Base-by-base conservation (phyloP, 768 basidiomycete species). In the Nevesoporus exiguus region DNA sequence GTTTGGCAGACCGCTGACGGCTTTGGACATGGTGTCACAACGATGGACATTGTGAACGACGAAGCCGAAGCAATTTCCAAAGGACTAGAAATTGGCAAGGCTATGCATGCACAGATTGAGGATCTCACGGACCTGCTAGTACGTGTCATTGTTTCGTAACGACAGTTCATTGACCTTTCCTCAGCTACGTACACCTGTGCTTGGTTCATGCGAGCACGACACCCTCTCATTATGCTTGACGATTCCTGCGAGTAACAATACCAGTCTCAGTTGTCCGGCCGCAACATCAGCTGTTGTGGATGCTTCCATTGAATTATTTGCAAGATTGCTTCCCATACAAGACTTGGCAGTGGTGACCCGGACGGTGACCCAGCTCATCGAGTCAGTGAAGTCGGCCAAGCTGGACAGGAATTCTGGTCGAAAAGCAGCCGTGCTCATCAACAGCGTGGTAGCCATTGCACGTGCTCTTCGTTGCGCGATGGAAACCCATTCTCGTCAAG, bases 21-120 rank as follows among this genome's bases (percentile, higher is more conserved):
- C 6, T 96, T 93, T 71, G 95, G 85, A 0, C 94, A 92, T 71
- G 96, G 96, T 0, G 85, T 97, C 2, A 91, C 92, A 3, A 87
- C 80, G 40, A 73, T 85, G 21, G 80, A 84, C 44, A 69, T 83
- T 21, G 66, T 71, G 13, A 77, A 82, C 45, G 76, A 80, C 49
- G 72, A 76, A 37, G 62, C 65, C 7, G 73, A 73, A 34, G 61
- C 47, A 13, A 34, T 60, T 21, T 58, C 61, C 29, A 53, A 52
- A 24, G 58, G 59, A 42, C 30, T 47, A 34, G 61, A 61, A 30
- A 46, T 39, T 10, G 54, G 85, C 51, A 76, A 75, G 61, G 70
- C 88, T 51, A 88, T 91, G 64, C 75, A 88, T 46, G 95, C 95
- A 67, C 79, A 80, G 17, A 81, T 96, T 1, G 93, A 95, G 57